Evolutionary conservation across 495 filamentous ascomycete species (phyloP), one percentile per base, ranked within the genome.

Genomic region (Chlorociboria aeruginascens): DNA sequence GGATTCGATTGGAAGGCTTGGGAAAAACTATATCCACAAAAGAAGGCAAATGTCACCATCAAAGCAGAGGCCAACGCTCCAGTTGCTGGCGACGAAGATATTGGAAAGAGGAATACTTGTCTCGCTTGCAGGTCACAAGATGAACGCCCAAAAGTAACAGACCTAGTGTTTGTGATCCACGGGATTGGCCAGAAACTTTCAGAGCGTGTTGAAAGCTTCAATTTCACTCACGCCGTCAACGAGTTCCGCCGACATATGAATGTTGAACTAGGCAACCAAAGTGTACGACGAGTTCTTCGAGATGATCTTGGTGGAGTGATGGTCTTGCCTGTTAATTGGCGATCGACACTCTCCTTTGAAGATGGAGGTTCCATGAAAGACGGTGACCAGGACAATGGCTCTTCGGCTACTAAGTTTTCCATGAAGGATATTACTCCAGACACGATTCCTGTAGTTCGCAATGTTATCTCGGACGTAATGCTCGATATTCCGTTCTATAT

Each of bases 101-200:
- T 25, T 16, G 36, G 43, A 1, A 57, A 57, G 57, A 56, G 62
- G 53, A 52, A 56, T 54, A 52, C 47, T 38, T 54, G 66, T 53
- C 38, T 51, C 16, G 63, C 64, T 6, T 77, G 76, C 40, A 61
- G 60, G n/a, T 69, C 66, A 4, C 70, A 76, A 37, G 81, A 86
- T 14, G 74, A 84, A 32, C 70, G 82, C 17, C 81, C 79, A 3
- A 77, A 77, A 34, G 84, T 93, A 4, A 90, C 86, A 8, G 92
- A 98, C 60, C 64, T 98, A 16, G 74, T 95, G 13, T 66, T 98
- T 12, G 84, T 96, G 17, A 86, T 93, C 38, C 92, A 98, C 61
- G 92, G 89, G 10, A 96, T 98, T 43, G 92, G 92, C 0, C 92
- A 98, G 61, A 96, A 97, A 59, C 69, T 97, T n/a, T 92, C 88